Percentiles rank a stretch among this genome's conserved stretches.
phyloP scores from a whole-genome alignment of 1,284 basidiomycete species.

The Rhodotorula sp. region DNA sequence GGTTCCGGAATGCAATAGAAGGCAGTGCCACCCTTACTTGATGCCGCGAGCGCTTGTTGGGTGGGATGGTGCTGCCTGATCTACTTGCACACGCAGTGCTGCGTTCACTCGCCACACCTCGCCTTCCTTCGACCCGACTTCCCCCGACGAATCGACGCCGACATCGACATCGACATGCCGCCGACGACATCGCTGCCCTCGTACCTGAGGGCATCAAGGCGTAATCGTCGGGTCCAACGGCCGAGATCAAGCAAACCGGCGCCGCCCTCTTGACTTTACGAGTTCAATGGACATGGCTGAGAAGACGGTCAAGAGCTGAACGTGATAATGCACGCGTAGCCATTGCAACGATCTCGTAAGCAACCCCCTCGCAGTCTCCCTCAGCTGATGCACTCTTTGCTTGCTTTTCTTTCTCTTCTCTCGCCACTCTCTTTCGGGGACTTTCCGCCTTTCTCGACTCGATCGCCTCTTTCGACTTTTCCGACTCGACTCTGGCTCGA shows the following conservation, averaged over 20 bases:
- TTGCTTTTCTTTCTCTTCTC: neutral
- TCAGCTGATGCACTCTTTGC: constrained; percentile 19
- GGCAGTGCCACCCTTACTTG: neutral
- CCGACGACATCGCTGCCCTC: neutral
- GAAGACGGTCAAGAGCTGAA: constrained; percentile 2
- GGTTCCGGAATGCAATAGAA: no score
- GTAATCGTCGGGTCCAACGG: neutral
- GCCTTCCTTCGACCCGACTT: neutral
- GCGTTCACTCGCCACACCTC: neutral
- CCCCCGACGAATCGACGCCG: neutral
- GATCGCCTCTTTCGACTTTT: neutral
- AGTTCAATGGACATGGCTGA: neutral
- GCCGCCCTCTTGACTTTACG: neutral
- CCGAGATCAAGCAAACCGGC: neutral
- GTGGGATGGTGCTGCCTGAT: no score
- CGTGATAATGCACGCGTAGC: constrained; percentile 30
- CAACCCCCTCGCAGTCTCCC: constrained; percentile 3
- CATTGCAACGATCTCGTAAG: constrained; percentile 5
- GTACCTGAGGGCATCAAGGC: neutral
- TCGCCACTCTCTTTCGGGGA: neutral
- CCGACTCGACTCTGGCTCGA: neutral
- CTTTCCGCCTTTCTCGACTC: no score
- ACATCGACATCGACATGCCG: neutral
- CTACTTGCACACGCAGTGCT: neutral
- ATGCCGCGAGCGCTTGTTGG: neutral